phyloP scores from a whole-genome alignment of 202 grass and related monocot genomes.

The Setaria italica region DNA sequence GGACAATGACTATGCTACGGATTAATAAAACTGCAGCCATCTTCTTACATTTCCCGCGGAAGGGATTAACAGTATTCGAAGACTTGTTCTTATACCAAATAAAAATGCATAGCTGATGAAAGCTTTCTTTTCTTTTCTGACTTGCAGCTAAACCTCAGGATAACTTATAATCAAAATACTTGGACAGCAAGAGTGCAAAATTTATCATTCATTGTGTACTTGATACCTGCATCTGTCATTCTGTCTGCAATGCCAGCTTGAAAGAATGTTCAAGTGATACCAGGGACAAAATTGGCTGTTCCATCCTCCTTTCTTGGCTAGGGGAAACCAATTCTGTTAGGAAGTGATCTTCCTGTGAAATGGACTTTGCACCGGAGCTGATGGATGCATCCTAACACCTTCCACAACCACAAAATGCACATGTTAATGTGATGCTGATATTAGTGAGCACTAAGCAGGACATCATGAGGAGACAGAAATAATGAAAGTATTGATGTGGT shows the following conservation, averaged over 20 bases:
- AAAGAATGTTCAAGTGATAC: slow-evolving; percentile 18
- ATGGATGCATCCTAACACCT: slow-evolving; percentile 52
- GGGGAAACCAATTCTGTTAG: slow-evolving; percentile 29
- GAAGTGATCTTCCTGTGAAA: slow-evolving; percentile 30
- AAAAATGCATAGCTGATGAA: neutral
- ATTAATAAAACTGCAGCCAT: neutral
- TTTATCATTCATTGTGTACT: slow-evolving; percentile 36
- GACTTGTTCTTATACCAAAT: neutral
- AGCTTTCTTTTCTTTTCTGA: neutral
- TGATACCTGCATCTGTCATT: slow-evolving; percentile 30
- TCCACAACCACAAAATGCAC: slow-evolving; percentile 35
- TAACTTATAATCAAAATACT: neutral
- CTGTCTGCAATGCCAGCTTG: slow-evolving; percentile 22
- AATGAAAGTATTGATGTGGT: slow-evolving; percentile 26
- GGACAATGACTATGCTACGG: neutral
- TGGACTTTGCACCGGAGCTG: slow-evolving; percentile 31
- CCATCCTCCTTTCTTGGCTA: slow-evolving; percentile 17
- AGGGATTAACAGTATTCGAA: slow-evolving; percentile 4
- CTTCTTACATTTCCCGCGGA: neutral
- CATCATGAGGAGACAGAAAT: slow-evolving; percentile 46
- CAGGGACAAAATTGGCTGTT: slow-evolving; percentile 16
- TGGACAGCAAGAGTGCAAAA: neutral
- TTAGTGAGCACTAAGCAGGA: slow-evolving; percentile 11
- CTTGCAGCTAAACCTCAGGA: neutral
- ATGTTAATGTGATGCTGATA: slow-evolving; percentile 35